These are phyloP conservation scores for Hymenoscyphus albidus DNA, from an alignment of 2,329 filamentous ascomycete species.

Conservation along the genomic window DNA sequence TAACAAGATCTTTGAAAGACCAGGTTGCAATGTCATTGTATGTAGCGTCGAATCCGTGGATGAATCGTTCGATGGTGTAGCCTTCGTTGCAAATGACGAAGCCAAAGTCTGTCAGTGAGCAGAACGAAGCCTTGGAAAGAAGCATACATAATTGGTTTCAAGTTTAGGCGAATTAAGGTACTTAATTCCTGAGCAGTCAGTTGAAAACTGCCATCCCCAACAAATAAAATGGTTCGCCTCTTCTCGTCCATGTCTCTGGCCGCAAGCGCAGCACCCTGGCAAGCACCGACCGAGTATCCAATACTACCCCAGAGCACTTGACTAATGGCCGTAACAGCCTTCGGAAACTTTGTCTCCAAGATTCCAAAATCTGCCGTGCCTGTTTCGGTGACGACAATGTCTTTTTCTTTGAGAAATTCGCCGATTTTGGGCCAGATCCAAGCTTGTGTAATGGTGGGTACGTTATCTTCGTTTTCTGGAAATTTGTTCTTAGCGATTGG, in stretches of 20 bases:
- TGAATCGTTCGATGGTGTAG: conserved; percentile 84
- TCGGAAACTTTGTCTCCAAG: conserved; percentile 77
- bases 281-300: conserved; percentile 60
- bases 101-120: conserved; percentile 34
- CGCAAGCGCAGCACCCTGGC: conserved; percentile 69
- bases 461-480: conserved; percentile 38
- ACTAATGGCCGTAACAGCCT: conserved; percentile 72
- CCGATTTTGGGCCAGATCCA: conserved; percentile 77
- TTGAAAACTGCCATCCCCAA: conserved; percentile 86
- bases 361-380: conserved; percentile 87
- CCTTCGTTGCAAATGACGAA: conserved; percentile 87
- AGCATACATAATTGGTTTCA: conserved; percentile 72
- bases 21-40: conserved; percentile 82
- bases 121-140: not conserved
- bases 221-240: conserved; percentile 73
- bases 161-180: conserved; percentile 72
- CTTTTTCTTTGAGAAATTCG: conserved; percentile 65
- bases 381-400: conserved; percentile 82
- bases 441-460: conserved; percentile 57
- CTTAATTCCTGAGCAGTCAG: conserved; percentile 79
- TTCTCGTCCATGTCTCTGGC: conserved; percentile 59
- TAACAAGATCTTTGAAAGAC: conserved; percentile 66
- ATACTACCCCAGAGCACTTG: conserved; percentile 72
- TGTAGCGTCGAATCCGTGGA: conserved; percentile 72
- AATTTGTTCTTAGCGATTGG: conserved; percentile 53